Base-by-base conservation (phyloP, 805 yeast species). In the Yarrowia deformans region DNA sequence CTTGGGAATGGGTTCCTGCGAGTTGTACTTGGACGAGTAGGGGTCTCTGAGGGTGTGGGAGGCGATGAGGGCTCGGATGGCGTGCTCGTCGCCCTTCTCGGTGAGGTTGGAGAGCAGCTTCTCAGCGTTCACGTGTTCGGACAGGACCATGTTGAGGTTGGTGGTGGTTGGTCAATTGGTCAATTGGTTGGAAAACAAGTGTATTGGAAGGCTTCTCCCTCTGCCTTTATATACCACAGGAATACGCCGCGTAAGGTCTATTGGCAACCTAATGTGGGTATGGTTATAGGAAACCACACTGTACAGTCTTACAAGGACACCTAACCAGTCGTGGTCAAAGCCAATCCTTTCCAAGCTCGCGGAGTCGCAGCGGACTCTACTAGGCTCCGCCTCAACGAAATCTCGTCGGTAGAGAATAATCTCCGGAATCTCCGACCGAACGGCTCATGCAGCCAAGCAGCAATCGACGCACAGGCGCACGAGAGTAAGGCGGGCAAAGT, bases 1-100 rank as follows among this genome's bases (percentile, higher is more conserved):
- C 77, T 88, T 89, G 56, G 90, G 79, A 60, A 77, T 70, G 6
- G 80, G 77, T 60, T 70, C 70, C 42, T 63, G 68, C 34, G 69
- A 61, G 63, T 67, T 67, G 52, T 52, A 66, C 60, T 52, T 66
- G 61, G 61, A 40, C 32, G 43, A 23, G 61, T 52, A 66, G 42
- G 69, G 69, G 69, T 52, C 46, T 37, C 66, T 48, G 29, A 46
- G 42, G 37, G 52, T 69, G 42, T 39, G 42, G 45, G 46, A 45
- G 42, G 58, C 69, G 13, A 37, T 40, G 39, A 54, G 46, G 16
- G 68, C 61, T 14, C 70, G 50, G 34, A 43, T 46, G 45, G 40
- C 42, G 34, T 46, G 58, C 40, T 60, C 66, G 14, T 60, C 66
- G 29, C 69, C 61, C 43, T 42, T 35, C 19, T 16, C 19, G 37